A percentile compares a stretch with the other conserved stretches of the same genome.
Evolutionary conservation across 768 basidiomycete species (phyloP).

Genomic region (Pulveroboletus sp.): DNA sequence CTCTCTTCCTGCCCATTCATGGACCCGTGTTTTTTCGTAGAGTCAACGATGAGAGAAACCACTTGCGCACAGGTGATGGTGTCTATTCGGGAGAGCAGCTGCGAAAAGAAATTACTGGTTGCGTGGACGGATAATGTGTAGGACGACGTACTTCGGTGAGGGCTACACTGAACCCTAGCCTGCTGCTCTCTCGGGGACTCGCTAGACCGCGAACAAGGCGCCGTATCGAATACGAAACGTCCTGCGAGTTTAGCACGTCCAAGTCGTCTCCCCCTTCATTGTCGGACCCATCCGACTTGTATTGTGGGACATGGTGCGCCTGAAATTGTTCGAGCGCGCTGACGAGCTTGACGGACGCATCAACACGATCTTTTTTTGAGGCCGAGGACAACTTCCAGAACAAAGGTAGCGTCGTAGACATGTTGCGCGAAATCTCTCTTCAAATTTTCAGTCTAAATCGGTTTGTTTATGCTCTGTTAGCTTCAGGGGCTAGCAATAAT

Average conservation of each 20-base stretch:
- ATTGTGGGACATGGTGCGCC: slow-evolving; percentile 52
- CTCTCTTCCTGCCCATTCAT: slow-evolving; percentile 92
- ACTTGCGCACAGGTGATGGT: slow-evolving; percentile 80
- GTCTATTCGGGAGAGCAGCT: slow-evolving; percentile 78
- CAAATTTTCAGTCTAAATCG: slow-evolving; percentile 2
- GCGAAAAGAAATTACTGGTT: slow-evolving; percentile 3
- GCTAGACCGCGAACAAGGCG: slow-evolving; percentile 85
- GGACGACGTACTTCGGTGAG: slow-evolving; percentile 75
- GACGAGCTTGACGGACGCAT: slow-evolving; percentile 84
- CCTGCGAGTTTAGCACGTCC: slow-evolving; percentile 76
- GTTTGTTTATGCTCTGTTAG: slow-evolving; percentile 30
- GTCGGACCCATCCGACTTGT: slow-evolving; percentile 35
- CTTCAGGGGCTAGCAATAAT: background rate
- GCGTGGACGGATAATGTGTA: background rate
- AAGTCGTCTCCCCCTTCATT: slow-evolving; percentile 53
- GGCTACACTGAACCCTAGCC: slow-evolving; percentile 94
- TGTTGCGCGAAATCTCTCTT: slow-evolving; percentile 23
- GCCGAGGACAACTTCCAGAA: slow-evolving; percentile 92
- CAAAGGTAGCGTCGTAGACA: slow-evolving; percentile 87
- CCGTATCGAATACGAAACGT: slow-evolving; percentile 90
- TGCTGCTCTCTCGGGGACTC: slow-evolving; percentile 89
- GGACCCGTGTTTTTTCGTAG: slow-evolving; percentile 67
- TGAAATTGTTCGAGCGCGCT: slow-evolving; percentile 85
- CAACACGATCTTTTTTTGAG: slow-evolving; percentile 74
- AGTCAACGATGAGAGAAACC: slow-evolving; percentile 67